Percentiles rank a stretch among this genome's conserved stretches.
Conservation (phyloP, 2,329 filamentous ascomycete species). For the Penicillium sp. region DNA sequence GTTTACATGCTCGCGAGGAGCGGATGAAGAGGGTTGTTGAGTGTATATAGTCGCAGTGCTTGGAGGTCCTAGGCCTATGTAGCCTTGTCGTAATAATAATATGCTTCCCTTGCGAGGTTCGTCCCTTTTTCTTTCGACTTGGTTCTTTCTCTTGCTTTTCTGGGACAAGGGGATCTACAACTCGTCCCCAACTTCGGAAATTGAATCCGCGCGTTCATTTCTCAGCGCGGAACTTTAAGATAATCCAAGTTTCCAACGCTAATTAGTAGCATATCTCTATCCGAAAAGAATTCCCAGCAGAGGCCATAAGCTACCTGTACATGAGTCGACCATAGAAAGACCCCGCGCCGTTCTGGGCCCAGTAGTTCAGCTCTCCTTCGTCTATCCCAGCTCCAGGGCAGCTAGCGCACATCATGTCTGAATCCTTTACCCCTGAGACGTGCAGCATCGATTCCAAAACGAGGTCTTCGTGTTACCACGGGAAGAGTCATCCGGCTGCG, state of each 20-base stretch:
- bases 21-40: background rate
- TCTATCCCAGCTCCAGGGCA: no score
- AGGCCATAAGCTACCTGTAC: no score
- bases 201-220: no score
- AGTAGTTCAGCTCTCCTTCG: no score
- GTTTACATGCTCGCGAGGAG: background rate
- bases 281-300: no score
- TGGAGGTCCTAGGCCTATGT: slow-evolving; percentile 5
- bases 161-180: no score
- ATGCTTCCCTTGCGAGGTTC: slow-evolving; percentile 8
- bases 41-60: slow-evolving; percentile 13
- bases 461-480: background rate
- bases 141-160: background rate
- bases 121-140: background rate
- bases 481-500: background rate
- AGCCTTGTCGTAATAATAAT: slow-evolving; percentile 5
- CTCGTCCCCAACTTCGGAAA: no score
- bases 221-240: no score
- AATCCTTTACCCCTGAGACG: background rate
- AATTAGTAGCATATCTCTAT: no score
- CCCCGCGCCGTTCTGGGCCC: no score
- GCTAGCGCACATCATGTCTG: background rate
- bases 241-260: no score
- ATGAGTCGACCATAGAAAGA: no score
- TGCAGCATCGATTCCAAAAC: background rate